A percentile compares a stretch with the other conserved stretches of the same genome.
These are phyloP conservation scores for Leishmania tropica DNA, from an alignment of 208 protist species.

Conservation along the genomic window DNA sequence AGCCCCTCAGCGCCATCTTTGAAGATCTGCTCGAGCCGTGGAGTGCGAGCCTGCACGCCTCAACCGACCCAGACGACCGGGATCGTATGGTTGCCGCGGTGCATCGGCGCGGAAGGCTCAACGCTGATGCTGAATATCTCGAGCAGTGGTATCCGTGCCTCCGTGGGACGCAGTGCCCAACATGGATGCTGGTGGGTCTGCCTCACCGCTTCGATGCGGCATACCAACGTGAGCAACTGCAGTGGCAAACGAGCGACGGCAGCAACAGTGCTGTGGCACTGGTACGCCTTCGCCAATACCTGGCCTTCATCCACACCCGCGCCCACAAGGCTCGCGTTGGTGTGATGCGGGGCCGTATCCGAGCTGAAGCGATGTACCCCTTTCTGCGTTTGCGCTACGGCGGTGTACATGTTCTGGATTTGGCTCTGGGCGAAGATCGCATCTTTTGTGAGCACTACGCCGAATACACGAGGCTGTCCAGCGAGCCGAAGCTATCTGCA, in stretches of 20 bases:
- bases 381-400: conserved; percentile 51
- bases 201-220: conserved; percentile 26
- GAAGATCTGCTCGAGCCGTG: conserved; percentile 57
- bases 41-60: conserved; percentile 30
- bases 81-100: conserved; percentile 37
- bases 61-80: conserved; percentile 10
- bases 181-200: conserved; percentile 12
- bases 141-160: conserved; percentile 29
- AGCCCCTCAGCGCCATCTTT: conserved; percentile 41
- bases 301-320: conserved; percentile 41
- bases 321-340: conserved; percentile 42
- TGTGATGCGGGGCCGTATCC: conserved; percentile 35
- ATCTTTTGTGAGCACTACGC: conserved; percentile 30
- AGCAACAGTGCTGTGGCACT: neutral
- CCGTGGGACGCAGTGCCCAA: conserved; percentile 8
- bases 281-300: conserved; percentile 20
- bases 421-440: conserved; percentile 40
- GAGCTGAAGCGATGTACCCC: conserved; percentile 44
- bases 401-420: conserved; percentile 45
- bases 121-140: conserved; percentile 34
- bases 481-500: conserved; percentile 7
- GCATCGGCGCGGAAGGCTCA: conserved; percentile 25
- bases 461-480: conserved; percentile 18
- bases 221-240: conserved; percentile 23
- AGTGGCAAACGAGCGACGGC: conserved; percentile 16